A percentile compares a stretch with the other conserved stretches of the same genome.
Evolutionary conservation across 495 filamentous ascomycete genomes (phyloP).

Genomic region (Pseudotulostoma volvatum): DNA sequence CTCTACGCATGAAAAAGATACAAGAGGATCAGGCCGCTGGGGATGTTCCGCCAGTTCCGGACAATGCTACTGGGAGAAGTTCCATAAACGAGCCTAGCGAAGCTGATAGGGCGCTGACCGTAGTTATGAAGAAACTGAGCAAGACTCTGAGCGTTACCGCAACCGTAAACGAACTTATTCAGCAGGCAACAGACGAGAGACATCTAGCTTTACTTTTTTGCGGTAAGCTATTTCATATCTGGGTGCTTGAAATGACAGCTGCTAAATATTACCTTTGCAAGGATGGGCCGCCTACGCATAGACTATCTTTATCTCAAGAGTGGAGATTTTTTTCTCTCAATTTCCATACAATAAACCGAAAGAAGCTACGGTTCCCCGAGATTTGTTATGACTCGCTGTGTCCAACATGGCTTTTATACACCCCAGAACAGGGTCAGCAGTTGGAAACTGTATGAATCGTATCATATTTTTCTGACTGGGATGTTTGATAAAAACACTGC

Average conservation of each 20-base stretch:
- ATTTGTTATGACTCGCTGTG: too few species aligned
- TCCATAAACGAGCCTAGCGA: constrained; percentile 65
- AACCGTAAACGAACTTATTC: constrained; percentile 92
- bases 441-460: too few species aligned
- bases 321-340: too few species aligned
- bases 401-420: too few species aligned
- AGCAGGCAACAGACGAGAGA: constrained; percentile 81
- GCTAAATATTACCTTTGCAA: neutral
- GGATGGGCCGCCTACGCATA: constrained; percentile 6
- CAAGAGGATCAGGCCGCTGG: constrained; percentile 42
- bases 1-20: constrained; percentile 62
- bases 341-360: too few species aligned
- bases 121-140: constrained; percentile 85
- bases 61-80: constrained; percentile 18
- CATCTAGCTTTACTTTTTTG: constrained; percentile 86
- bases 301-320: too few species aligned
- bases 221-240: constrained; percentile 34
- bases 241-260: neutral
- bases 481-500: too few species aligned
- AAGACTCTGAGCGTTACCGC: constrained; percentile 87
- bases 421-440: too few species aligned
- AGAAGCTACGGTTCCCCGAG: too few species aligned
- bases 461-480: too few species aligned
- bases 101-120: constrained; percentile 77
- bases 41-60: constrained; percentile 18